Base-by-base conservation (phyloP, 2,329 filamentous ascomycete genomes). In the Fusarium temperatum region DNA sequence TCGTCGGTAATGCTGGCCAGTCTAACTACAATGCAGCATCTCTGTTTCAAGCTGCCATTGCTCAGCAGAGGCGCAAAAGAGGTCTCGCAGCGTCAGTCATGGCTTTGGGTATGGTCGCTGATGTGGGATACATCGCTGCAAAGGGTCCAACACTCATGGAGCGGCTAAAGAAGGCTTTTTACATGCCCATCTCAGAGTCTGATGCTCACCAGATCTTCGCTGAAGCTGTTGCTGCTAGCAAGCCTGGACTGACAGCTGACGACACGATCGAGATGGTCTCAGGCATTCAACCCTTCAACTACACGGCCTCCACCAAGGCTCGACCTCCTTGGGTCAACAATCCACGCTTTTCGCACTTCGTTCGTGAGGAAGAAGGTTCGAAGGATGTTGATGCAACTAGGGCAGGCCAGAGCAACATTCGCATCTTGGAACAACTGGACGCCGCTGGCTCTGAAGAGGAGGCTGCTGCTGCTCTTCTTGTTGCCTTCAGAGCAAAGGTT, bases 321-420 rank as follows among this genome's bases (percentile, higher is more conserved):
- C 51, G 60, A 14, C 60, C 41, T 26, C 60, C 51, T 11, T 63
- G 60, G 60, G 41, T 63, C 18, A 57, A 57, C 26, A 63, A 63
- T 13, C 51, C 60, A 9, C 51, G 51, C 10, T 63, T 63, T 10
- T 63, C 60, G 2, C 60, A 63, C n/a, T 58, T 63, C 10, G 60
- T 63, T 1, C 50, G 50, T 8, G 50, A 62, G 50, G 50, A 56
- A 9, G 50, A 62, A 11, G 39, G 11, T 7, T 51, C 57, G 11
- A 56, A 56, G 5, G 50, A 36, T 30, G 6, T 32, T 22, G 39
- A 62, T 18, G 39, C 39, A 3, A 18, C 24, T 3, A 17, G 50
- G 6, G 39, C 48, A 38, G 42, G 32, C 9, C 48, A 62, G 24
- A 45, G 50, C 9, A 38, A 62, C 13, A 38, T 62, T 5, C 59